Evolutionary conservation across 306 rosid species (phyloP).

Genomic region (Dalbergia cultrata): DNA sequence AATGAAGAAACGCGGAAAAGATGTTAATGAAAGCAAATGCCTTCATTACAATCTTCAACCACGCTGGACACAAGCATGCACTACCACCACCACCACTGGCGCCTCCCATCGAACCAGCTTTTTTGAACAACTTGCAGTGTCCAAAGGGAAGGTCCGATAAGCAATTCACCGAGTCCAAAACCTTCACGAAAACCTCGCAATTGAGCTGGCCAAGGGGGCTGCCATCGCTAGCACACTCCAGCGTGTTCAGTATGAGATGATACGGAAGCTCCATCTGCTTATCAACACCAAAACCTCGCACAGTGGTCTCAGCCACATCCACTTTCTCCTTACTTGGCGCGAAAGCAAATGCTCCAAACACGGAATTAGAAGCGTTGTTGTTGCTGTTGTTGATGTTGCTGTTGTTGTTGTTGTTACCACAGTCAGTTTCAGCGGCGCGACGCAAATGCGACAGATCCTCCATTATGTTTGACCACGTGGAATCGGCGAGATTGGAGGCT

Average conservation of each 20-base stretch:
- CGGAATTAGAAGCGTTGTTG: slow-evolving; percentile 12
- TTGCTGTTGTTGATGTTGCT: background rate
- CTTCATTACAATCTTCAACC: slow-evolving; percentile 83
- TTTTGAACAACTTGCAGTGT: slow-evolving; percentile 68
- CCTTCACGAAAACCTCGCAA: slow-evolving; percentile 55
- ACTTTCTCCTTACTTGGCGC: slow-evolving; percentile 40
- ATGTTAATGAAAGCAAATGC: slow-evolving; percentile 77
- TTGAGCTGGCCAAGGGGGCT: slow-evolving; percentile 55
- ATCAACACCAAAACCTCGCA: slow-evolving; percentile 48
- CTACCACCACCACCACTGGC: slow-evolving; percentile 39
- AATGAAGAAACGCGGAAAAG: slow-evolving; percentile 67
- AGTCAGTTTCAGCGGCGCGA: slow-evolving; percentile 29
- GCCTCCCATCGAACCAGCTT: slow-evolving; percentile 47
- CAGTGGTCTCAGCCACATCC: slow-evolving; percentile 38
- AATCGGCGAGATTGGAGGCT: slow-evolving; percentile 62
- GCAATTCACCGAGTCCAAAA: slow-evolving; percentile 74
- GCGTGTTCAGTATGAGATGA: slow-evolving; percentile 60
- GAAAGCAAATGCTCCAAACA: slow-evolving; percentile 23
- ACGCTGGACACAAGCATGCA: slow-evolving; percentile 78
- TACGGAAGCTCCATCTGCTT: slow-evolving; percentile 60
- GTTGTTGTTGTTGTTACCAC: background rate
- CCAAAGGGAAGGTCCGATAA: slow-evolving; percentile 67
- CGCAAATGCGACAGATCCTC: slow-evolving; percentile 71
- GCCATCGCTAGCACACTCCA: slow-evolving; percentile 43
- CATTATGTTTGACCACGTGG: slow-evolving; percentile 77